Evolutionary conservation across 2,329 filamentous ascomycete species (phyloP).

Genomic region (Apiospora marii): DNA sequence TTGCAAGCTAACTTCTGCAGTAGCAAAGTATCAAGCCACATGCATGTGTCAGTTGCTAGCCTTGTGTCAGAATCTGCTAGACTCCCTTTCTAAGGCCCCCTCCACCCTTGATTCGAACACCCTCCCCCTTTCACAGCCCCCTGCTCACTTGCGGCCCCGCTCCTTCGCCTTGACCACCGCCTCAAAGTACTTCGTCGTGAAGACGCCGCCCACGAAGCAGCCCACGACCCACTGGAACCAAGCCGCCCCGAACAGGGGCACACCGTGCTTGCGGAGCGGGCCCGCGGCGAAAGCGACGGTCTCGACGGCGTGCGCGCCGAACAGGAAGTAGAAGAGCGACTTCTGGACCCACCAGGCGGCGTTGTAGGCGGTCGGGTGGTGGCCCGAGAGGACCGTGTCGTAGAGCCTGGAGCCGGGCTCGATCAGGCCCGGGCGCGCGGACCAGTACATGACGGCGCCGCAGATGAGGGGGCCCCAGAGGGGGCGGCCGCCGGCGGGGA

Average conservation of each 20-base stretch:
- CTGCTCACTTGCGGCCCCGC: neutral
- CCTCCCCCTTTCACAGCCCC: too few relatives aligned
- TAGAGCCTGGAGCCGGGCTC: slow-evolving; percentile 1
- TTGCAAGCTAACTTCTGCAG: too few relatives aligned
- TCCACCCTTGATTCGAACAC: neutral
- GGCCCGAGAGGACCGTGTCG: neutral
- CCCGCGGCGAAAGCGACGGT: neutral
- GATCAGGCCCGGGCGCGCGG: neutral
- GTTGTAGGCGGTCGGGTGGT: neutral
- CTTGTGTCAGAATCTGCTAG: too few relatives aligned
- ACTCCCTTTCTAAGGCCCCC: neutral
- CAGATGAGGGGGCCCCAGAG: slow-evolving; percentile 16
- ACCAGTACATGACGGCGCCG: slow-evolving; percentile 6
- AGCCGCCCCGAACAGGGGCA: neutral
- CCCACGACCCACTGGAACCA: neutral
- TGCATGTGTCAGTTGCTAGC: too few relatives aligned
- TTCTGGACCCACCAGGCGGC: slow-evolving; percentile 17
- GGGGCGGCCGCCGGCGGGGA: neutral
- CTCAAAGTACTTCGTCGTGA: neutral
- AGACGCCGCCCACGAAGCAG: neutral
- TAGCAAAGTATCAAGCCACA: too few relatives aligned
- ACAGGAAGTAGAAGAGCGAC: neutral
- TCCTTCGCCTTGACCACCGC: neutral
- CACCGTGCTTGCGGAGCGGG: neutral
- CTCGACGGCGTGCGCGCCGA: slow-evolving; percentile 8